Percentiles rank a stretch among this genome's conserved stretches.
These are phyloP conservation scores for Flaveria sonorensis DNA, from an alignment of 129 eudicot species.

Conservation along the genomic window DNA sequence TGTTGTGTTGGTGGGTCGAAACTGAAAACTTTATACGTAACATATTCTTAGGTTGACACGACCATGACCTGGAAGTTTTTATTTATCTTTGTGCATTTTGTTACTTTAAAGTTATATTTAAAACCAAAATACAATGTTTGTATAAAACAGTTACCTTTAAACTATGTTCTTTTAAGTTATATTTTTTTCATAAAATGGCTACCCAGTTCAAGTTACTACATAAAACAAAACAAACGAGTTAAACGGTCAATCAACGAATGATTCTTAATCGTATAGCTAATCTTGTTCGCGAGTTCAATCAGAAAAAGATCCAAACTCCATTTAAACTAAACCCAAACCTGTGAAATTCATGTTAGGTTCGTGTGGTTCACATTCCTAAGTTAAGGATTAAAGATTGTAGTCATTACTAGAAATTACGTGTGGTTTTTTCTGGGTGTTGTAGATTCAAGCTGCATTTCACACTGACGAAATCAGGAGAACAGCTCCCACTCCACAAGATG, in stretches of 20 bases:
- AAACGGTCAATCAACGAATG: too few relatives aligned
- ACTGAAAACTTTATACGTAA: neutral
- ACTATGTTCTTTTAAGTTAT: neutral
- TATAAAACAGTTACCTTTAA: neutral
- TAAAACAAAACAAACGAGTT: neutral
- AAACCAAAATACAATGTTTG: neutral
- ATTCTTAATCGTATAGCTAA: too few relatives aligned
- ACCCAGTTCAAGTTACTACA: neutral
- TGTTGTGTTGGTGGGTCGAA: neutral
- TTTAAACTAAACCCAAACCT: too few relatives aligned
- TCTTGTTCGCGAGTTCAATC: too few relatives aligned
- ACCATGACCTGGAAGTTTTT: neutral
- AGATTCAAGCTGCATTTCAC: conserved; percentile 96
- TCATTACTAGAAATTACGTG: neutral
- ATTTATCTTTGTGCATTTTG: neutral
- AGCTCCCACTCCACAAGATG: conserved; percentile 86
- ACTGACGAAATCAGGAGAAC: conserved; percentile 85
- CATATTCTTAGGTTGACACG: neutral
- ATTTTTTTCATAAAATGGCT: neutral
- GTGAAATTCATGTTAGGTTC: neutral
- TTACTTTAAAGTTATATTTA: neutral
- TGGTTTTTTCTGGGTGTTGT: neutral
- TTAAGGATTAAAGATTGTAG: neutral
- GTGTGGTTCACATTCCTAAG: neutral
- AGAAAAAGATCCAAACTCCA: too few relatives aligned